Evolutionary conservation across 2,329 filamentous ascomycete genomes (phyloP), one percentile per base, ranked within the genome.

Genomic region (Colletotrichum somersetense): DNA sequence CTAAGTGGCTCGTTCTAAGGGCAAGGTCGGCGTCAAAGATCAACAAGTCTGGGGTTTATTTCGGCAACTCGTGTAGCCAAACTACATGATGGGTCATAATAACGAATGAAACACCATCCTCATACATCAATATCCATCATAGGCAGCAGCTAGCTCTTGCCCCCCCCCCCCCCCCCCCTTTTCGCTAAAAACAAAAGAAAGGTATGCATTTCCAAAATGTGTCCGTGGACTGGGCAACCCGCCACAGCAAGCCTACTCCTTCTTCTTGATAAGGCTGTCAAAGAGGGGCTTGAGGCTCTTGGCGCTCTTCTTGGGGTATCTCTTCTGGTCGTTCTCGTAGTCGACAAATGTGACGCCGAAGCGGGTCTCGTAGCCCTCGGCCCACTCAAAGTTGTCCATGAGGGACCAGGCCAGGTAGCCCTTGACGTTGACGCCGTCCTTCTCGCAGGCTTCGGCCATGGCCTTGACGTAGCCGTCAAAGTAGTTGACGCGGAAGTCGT

Each of bases 331-430:
- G 75, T 93, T 89, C 76, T 89, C 84, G 80, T 96, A 97, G 82
- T 97, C 93, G 64, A 97, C 93, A 79, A 88, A 96, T 8, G 91
- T 93, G 68, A 95, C 93, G 35, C 94, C 94, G 77, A 97, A 97
- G 52, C 94, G 88, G 55, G 93, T 96, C 83, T 93, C 91, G 79
- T 96, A 97, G 14, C 94, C 94, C 80, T 97, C 94, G n/a, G 94
- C 93, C 93, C 93, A 96, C 82, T 96, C 93, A 77, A 96, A 96
- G 85, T 96, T 96, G 82, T 97, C 94, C 88, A 97, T 89, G 75
- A 97, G 87, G 80, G 91, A 94, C 94, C 94, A 97, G 20, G 92
- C 94, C 85, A 96, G 89, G 82, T 96, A 97, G 5, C 91, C 93
- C 76, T 88, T 87, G 66, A 96, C 92, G 77, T 96, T 88, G 61